Base-by-base conservation (phyloP, 2,329 filamentous ascomycete genomes). In the Stachybotrys echinatus region DNA sequence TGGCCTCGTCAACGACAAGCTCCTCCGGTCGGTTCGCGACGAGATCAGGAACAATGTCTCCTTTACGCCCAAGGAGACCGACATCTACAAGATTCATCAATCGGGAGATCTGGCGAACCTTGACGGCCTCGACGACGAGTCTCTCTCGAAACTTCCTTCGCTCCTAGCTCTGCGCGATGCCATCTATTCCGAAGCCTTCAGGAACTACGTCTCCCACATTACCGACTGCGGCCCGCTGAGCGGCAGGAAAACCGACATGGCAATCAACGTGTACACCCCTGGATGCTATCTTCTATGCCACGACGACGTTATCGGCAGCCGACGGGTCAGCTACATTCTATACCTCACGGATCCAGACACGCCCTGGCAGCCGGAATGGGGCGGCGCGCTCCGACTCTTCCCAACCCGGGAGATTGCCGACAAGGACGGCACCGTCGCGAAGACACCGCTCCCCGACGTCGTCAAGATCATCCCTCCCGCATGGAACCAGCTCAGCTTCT, bases 61-160 rank as follows among this genome's bases (percentile, higher is more conserved):
- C 58, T 99, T 99, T 74, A 96, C 94, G 12, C 92, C 92, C 60
- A 99, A 99, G 70, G 94, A 99, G 71, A 99, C 94, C 45, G 94
- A 99, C 68, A 99, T 99, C 61, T 99, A 99, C 81, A 96, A 95
- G 72, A 97, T 99, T 65, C 92, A 96, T 78, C 94, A 99, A 75
- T 97, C 92, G 5, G 94, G 94, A 57, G 94, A 99, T 67, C 80
- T 99, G 31, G 94, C 94, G 44, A 99, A 99, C 71, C 83, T 99
- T 51, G 92, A 96, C 69, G 94, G 94, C 21, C 81, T 99, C 42
- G 89, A 95, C 54, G 86, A 95, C 65, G 84, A 85, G 7, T 91
- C 92, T 6, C 80, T 97, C 49, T 80, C 87, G 54, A 91, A 90
- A 65, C 76, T 99, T 14, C 94, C 94, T 0, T 95, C 89, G 12